Evolutionary conservation across 2,329 filamentous ascomycete genomes (phyloP).

Genomic region (Colletotrichum sp.): DNA sequence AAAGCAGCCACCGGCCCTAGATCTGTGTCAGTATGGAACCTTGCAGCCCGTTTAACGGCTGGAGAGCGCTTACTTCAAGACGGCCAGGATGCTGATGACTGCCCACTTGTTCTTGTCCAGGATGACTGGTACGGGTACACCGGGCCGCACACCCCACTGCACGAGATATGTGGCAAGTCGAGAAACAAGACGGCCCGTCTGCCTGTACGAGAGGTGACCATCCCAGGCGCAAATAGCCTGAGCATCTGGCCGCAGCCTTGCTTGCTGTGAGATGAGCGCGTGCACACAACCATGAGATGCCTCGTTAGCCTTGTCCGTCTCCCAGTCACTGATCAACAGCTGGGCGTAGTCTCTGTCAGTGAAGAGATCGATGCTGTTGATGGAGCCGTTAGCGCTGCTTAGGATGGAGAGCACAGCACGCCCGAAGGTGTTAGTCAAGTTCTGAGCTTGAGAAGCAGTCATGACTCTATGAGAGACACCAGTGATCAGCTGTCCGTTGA

Average conservation of each 20-base stretch:
- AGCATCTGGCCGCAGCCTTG: constrained; percentile 39
- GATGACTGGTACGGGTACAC: constrained; percentile 67
- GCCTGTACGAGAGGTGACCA: constrained; percentile 45
- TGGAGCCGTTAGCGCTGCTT: constrained; percentile 40
- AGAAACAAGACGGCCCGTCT: constrained; percentile 41
- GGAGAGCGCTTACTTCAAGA: constrained; percentile 64
- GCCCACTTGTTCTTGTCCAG: constrained; percentile 74
- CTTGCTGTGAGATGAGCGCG: constrained; percentile 47
- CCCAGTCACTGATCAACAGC: constrained; percentile 57
- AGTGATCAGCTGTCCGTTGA: constrained; percentile 43
- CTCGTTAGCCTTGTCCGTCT: constrained; percentile 40
- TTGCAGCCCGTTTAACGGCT: rapidly evolving
- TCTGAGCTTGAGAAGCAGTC: constrained; percentile 46
- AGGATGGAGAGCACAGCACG: constrained; percentile 54
- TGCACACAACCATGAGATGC: constrained; percentile 48
- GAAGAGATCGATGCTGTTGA: constrained; percentile 57
- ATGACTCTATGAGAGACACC: constrained; percentile 51
- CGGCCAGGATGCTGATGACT: constrained; percentile 72
- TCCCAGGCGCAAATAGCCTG: constrained; percentile 50
- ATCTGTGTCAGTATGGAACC: constrained; percentile 31
- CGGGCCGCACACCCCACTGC: constrained; percentile 52
- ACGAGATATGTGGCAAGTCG: constrained; percentile 51
- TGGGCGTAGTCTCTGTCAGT: constrained; percentile 60
- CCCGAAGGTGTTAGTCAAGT: constrained; percentile 58
- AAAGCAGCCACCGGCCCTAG: constrained; percentile 51